Percentiles rank a stretch among this genome's conserved stretches.
Evolutionary conservation across 805 yeast species (phyloP).

Genomic region (Metschnikowia continentalis): DNA sequence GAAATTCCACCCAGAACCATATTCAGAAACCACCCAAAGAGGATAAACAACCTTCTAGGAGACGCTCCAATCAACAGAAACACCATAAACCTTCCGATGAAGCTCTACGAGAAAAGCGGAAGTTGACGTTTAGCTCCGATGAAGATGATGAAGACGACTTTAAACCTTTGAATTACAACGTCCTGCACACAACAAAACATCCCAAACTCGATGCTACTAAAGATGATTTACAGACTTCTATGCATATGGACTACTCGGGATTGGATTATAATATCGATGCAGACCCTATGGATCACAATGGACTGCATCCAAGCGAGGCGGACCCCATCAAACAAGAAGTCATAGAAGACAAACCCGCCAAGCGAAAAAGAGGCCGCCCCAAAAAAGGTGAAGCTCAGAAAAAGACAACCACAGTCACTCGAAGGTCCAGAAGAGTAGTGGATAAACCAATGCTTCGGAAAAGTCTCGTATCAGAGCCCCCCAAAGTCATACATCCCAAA

Average conservation of each 20-base stretch:
- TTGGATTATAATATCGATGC: too few species aligned
- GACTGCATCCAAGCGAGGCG: too few species aligned
- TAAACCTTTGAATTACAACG: neutral
- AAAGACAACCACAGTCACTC: constrained; percentile 10
- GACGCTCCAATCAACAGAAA: too few species aligned
- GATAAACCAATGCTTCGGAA: constrained; percentile 14
- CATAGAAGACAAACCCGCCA: neutral
- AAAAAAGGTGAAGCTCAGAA: constrained; percentile 12
- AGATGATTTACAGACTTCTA: too few species aligned
- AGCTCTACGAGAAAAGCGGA: constrained; percentile 7
- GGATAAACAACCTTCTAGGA: too few species aligned
- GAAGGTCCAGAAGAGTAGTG: constrained; percentile 14
- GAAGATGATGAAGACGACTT: constrained; percentile 12
- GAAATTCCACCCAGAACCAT: too few species aligned
- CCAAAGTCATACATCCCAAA: constrained; percentile 2
- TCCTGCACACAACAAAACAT: too few species aligned
- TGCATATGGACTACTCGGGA: too few species aligned
- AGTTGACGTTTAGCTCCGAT: constrained; percentile 13
- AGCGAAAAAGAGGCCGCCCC: constrained; percentile 18
- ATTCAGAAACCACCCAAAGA: too few species aligned
- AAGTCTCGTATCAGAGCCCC: constrained; percentile 1
- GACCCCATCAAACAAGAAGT: neutral
- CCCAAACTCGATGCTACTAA: too few species aligned
- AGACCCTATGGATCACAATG: too few species aligned
- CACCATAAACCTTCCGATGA: neutral